Evolutionary conservation across 805 yeast species (phyloP).

Genomic region (Debaryomyces prosopidis): DNA sequence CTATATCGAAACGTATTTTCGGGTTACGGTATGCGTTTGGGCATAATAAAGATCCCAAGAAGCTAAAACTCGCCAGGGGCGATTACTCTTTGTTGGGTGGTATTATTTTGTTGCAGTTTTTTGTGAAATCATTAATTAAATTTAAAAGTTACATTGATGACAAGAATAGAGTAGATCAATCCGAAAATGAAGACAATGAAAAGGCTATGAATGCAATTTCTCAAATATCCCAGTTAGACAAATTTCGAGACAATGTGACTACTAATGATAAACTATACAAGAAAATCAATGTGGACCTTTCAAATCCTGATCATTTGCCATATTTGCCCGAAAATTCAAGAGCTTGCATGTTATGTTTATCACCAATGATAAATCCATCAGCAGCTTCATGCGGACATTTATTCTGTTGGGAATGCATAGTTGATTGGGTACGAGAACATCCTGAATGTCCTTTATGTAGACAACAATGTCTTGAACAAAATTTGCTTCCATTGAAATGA

Average conservation of each 20-base stretch:
- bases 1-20: slow-evolving; percentile 69
- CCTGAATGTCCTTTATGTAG: slow-evolving; percentile 93
- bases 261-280: slow-evolving; percentile 1
- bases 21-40: slow-evolving; percentile 81
- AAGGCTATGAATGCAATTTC: background rate
- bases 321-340: slow-evolving; percentile 72
- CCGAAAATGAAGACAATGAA: slow-evolving; percentile 10
- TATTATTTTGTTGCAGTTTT: slow-evolving; percentile 53
- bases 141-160: slow-evolving; percentile 26
- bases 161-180: slow-evolving; percentile 11
- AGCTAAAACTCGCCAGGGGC: slow-evolving; percentile 43
- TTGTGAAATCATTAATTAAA: slow-evolving; percentile 42
- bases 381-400: slow-evolving; percentile 89
- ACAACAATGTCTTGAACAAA: slow-evolving; percentile 62
- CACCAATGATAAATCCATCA: slow-evolving; percentile 77
- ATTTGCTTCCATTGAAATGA: slow-evolving; percentile 56
- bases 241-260: background rate
- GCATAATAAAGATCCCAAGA: slow-evolving; percentile 50
- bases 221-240: slow-evolving; percentile 6
- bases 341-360: slow-evolving; percentile 81
- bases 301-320: slow-evolving; percentile 57
- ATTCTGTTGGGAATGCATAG: slow-evolving; percentile 89
- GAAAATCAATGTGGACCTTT: slow-evolving; percentile 45
- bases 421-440: slow-evolving; percentile 85
- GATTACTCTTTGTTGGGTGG: slow-evolving; percentile 78